Evolutionary conservation across 2,329 filamentous ascomycete species (phyloP), one percentile per base, ranked within the genome.

Genomic region (Rhexocercosporidium sp.): DNA sequence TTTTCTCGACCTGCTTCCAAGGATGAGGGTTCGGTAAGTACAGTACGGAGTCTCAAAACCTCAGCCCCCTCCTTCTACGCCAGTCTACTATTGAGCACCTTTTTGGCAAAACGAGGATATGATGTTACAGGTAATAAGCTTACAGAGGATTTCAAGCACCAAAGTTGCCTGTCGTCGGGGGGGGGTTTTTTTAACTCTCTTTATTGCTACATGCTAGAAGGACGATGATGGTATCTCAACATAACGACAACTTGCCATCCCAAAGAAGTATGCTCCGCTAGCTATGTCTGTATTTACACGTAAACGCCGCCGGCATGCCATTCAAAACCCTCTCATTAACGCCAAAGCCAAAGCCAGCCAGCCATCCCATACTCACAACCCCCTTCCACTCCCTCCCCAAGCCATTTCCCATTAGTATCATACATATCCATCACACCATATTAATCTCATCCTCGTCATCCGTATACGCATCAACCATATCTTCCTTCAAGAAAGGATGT

Each of bases 401-500:
- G 20, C 18, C n/a, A 14, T n/a, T 25, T 31, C 12, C 37, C 47
- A 41, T 61, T 59, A 9, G n/a, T 65, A 67, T 63, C 16, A 63
- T 67, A 75, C 34, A 57, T 63, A 75, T 65, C 65, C 76, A 14
- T 65, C 62, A 76, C 66, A 77, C 63, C 69, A 78, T 72, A 51
- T 76, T 72, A 81, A 89, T 85, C 73, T 88, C 86, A 69, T 88
- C 84, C 4, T 87, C 84, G 14, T 84, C 78, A 16, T 84, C 78
- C 41, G 80, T 75, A 27, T 80, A 78, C 25, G 85, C 85, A 62
- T 87, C 84, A 1, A 83, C 78, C 29, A 80, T 75, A 25, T 78
- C 76, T 34, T 81, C 71, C 51, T 77, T 78, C 69, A 94, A 78
- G 75, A 95, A 95, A 0, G 90, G 87, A 77, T 95, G 92, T 59